phyloP scores from a whole-genome alignment of 306 rosid species.

The Spatholobus suberectus region DNA sequence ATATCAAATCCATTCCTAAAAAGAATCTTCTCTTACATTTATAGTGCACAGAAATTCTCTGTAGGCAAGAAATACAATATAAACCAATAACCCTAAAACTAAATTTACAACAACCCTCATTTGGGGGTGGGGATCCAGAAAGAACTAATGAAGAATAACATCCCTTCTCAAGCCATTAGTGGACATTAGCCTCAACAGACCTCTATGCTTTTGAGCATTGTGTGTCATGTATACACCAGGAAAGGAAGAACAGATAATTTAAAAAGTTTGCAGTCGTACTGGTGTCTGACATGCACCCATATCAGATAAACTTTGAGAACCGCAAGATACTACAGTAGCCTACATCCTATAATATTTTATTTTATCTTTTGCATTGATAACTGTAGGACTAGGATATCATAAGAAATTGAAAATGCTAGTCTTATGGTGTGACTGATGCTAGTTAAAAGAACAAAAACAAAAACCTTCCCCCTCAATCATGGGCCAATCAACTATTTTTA shows the following conservation, averaged over 20 bases:
- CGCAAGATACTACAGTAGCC: too few species aligned
- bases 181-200: neutral
- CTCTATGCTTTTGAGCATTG: neutral
- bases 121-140: neutral
- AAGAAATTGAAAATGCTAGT: too few species aligned
- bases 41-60: neutral
- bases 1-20: constrained; percentile 12
- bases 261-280: neutral
- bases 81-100: neutral
- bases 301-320: too few species aligned
- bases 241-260: neutral
- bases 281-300: too few species aligned
- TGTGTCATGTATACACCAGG: neutral
- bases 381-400: too few species aligned
- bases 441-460: too few species aligned
- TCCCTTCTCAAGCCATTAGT: neutral
- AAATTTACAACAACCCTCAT: neutral
- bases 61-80: neutral
- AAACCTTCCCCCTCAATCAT: too few species aligned
- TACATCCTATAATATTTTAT: too few species aligned
- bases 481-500: too few species aligned
- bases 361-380: too few species aligned
- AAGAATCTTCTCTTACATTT: constrained; percentile 7
- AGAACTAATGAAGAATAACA: neutral
- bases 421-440: too few species aligned